Evolutionary conservation across 352 stramenopile genomes (phyloP).

Genomic region (Phytophthora cajani): DNA sequence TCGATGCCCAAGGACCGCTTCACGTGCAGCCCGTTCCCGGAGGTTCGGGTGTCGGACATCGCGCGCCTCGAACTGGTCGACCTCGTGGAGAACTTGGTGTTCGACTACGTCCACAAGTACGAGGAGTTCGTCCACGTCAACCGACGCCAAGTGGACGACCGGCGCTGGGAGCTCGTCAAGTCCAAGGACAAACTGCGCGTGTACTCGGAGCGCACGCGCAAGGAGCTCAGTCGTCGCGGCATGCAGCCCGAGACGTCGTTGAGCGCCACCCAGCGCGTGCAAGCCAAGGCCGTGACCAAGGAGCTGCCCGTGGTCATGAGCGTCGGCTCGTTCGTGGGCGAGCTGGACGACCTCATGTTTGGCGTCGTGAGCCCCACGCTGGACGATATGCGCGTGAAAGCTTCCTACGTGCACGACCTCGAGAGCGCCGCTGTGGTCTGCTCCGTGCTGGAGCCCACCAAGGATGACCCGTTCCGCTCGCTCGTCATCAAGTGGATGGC

Average conservation of each 20-base stretch:
- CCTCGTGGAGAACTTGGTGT: constrained; percentile 22
- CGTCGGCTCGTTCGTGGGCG: constrained; percentile 30
- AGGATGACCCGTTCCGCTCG: constrained; percentile 37
- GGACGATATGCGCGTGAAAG: constrained; percentile 39
- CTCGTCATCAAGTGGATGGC: constrained; percentile 44
- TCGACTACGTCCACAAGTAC: constrained; percentile 32
- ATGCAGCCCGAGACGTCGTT: constrained; percentile 17
- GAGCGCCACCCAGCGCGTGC: constrained; percentile 14
- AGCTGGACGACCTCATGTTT: constrained; percentile 44
- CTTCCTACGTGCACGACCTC: constrained; percentile 29
- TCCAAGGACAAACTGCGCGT: constrained; percentile 27
- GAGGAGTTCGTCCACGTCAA: constrained; percentile 23
- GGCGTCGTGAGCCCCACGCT: constrained; percentile 37
- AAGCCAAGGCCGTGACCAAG: constrained; percentile 12
- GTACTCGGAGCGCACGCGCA: constrained; percentile 20
- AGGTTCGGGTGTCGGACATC: constrained; percentile 16
- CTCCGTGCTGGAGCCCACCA: constrained; percentile 22
- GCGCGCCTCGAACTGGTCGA: constrained; percentile 20
- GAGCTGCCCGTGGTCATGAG: constrained; percentile 29
- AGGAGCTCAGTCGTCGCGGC: constrained; percentile 22
- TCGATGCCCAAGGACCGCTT: constrained; percentile 26
- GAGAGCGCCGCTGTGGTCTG: constrained; percentile 26
- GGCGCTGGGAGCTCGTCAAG: constrained; percentile 32
- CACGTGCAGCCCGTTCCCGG: constrained; percentile 19
- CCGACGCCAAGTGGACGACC: constrained; percentile 26